Evolutionary conservation across 2,329 filamentous ascomycete species (phyloP).

Genomic region (Tolypocladium nubicola): DNA sequence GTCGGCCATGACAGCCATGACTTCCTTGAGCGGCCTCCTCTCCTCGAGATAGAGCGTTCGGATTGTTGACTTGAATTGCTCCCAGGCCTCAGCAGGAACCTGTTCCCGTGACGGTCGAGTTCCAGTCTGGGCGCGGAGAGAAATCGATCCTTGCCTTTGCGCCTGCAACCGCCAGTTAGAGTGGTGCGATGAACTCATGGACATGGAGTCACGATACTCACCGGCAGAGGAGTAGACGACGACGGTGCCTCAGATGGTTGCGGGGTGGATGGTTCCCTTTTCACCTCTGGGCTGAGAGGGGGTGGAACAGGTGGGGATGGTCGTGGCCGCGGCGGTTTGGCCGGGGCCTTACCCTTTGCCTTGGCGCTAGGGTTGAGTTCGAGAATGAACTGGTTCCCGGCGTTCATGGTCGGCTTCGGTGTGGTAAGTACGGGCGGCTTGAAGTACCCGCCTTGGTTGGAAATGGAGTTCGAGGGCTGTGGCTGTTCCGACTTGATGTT

Average conservation of each 20-base stretch:
- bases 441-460: conserved; percentile 16
- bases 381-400: conserved; percentile 23
- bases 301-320: conserved; percentile 10
- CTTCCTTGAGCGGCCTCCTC: conserved; percentile 39
- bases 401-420: conserved; percentile 24
- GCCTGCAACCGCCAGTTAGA: conserved; percentile 8
- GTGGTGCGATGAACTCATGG: background rate
- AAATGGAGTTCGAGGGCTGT: conserved; percentile 11
- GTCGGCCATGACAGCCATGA: conserved; percentile 40
- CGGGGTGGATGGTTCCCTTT: conserved; percentile 20
- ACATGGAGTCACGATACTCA: conserved; percentile 9
- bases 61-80: conserved; percentile 35
- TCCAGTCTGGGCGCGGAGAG: conserved; percentile 18
- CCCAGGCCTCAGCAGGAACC: conserved; percentile 35
- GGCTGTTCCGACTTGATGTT: conserved; percentile 12
- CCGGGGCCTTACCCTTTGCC: conserved; percentile 22
- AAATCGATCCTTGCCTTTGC: conserved; percentile 16
- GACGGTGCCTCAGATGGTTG: conserved; percentile 12
- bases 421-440: conserved; percentile 28
- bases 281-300: conserved; percentile 15
- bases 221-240: conserved; percentile 14
- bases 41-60: conserved; percentile 36
- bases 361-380: conserved; percentile 22
- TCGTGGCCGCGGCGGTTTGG: conserved; percentile 20
- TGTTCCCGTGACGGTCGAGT: conserved; percentile 29